phyloP scores from a whole-genome alignment of 306 rosid species.

The Sphenostylis stenocarpa region DNA sequence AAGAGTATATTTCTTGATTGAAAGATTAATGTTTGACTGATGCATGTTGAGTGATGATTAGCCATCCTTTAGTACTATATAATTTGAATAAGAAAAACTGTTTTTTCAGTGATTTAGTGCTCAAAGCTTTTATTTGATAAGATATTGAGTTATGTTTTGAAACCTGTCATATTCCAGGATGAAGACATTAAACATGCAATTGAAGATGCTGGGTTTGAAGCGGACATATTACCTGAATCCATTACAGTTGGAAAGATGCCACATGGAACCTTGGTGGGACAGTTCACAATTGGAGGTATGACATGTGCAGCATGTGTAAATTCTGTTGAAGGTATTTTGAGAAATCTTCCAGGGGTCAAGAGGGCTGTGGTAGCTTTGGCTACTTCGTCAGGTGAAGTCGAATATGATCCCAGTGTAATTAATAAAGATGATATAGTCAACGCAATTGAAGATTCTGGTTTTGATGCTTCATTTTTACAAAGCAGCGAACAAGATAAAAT shows the following conservation, averaged over 20 bases:
- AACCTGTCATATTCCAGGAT: conserved; percentile 55
- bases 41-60: not conserved
- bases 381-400: conserved; percentile 91
- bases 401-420: conserved; percentile 69
- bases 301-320: conserved; percentile 99
- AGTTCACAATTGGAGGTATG: conserved; percentile 94
- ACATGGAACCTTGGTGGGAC: conserved; percentile 70
- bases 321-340: conserved; percentile 87
- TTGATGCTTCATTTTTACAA: conserved; percentile 78
- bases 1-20: conserved; percentile 16
- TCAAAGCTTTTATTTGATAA: conserved; percentile 21
- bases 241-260: conserved; percentile 53
- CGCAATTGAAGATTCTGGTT: conserved; percentile 95
- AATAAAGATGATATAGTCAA: conserved; percentile 83
- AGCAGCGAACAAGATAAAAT: conserved; percentile 88
- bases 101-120: conserved; percentile 9
- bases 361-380: conserved; percentile 94
- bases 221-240: conserved; percentile 83
- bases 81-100: not conserved
- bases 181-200: conserved; percentile 83
- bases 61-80: not conserved
- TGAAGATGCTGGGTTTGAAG: conserved; percentile 99
- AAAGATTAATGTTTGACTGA: not conserved
- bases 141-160: conserved; percentile 23
- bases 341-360: conserved; percentile 78